Conservation (phyloP, 2,329 filamentous ascomycete species). For the Orbilia ellipsospora region DNA sequence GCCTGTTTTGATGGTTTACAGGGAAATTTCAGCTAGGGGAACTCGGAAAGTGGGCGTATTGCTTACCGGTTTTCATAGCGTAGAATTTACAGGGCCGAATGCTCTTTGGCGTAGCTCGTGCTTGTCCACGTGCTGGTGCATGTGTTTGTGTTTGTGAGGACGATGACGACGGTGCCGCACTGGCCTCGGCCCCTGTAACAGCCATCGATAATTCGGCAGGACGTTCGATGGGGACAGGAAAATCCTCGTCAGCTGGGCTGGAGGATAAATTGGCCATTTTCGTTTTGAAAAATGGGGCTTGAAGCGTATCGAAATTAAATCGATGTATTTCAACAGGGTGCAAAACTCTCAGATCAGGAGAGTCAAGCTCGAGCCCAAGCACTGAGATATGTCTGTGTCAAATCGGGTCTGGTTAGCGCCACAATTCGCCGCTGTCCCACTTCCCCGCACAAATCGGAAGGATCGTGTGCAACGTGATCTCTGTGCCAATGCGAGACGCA, state of each 20-base stretch:
- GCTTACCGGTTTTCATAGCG: constrained; percentile 48
- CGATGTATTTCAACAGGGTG: not conserved
- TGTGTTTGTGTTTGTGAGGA: constrained; percentile 23
- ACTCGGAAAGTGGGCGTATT: constrained; percentile 39
- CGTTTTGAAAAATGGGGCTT: constrained; percentile 17
- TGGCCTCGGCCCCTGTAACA: constrained; percentile 21
- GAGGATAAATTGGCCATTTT: constrained; percentile 36
- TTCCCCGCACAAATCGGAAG: constrained; percentile 54
- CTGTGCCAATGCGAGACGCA: constrained; percentile 23
- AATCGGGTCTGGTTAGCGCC: constrained; percentile 36
- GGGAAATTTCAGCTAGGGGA: constrained; percentile 31
- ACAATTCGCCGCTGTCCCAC: constrained; percentile 31
- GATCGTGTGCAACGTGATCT: constrained; percentile 53
- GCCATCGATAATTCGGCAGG: constrained; percentile 43
- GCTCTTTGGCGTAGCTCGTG: constrained; percentile 22
- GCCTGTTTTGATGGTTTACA: constrained; percentile 2
- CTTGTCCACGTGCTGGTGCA: constrained; percentile 41
- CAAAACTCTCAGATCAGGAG: not conserved
- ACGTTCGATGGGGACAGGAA: constrained; percentile 44
- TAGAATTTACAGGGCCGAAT: constrained; percentile 49
- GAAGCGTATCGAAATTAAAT: constrained; percentile 11
- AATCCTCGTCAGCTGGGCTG: constrained; percentile 52
- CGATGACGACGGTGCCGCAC: constrained; percentile 43
- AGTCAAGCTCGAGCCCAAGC: not conserved
- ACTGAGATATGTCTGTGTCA: constrained; percentile 21